phyloP scores from a whole-genome alignment of 2,329 filamentous ascomycete genomes.

The Atkinsonella texensis region DNA sequence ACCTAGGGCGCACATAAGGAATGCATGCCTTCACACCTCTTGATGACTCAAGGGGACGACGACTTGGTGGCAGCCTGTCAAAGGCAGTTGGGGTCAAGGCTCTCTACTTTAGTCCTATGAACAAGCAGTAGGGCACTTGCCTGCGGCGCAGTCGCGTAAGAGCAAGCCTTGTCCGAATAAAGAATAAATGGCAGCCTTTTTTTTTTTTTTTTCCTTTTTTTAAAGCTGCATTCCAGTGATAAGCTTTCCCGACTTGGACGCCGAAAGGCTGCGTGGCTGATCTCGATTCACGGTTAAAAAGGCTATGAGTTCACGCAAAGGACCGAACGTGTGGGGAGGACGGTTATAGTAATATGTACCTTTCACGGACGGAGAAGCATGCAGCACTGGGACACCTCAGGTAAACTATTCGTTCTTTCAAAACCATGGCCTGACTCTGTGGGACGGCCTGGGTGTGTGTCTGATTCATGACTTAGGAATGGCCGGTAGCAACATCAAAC shows the following conservation, averaged over 20 bases:
- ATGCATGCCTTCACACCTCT: not conserved
- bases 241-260: not conserved
- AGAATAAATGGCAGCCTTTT: not conserved
- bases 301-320: not conserved
- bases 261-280: not conserved
- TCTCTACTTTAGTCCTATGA: no score
- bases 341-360: no score
- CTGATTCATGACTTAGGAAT: no score
- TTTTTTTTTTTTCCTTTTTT: not conserved
- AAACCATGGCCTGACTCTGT: not conserved
- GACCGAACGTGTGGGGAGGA: not conserved
- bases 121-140: not conserved
- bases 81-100: not conserved
- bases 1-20: not conserved
- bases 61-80: not conserved
- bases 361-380: no score
- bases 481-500: no score
- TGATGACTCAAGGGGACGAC: not conserved
- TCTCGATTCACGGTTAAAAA: not conserved
- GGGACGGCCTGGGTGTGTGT: no score
- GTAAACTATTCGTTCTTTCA: no score
- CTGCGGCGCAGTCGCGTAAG: not conserved
- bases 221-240: not conserved
- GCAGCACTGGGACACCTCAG: no score
- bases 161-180: not conserved